Evolutionary conservation across 2,329 filamentous ascomycete species (phyloP), one percentile per base, ranked within the genome.

Genomic region (Orbilia brochopaga): DNA sequence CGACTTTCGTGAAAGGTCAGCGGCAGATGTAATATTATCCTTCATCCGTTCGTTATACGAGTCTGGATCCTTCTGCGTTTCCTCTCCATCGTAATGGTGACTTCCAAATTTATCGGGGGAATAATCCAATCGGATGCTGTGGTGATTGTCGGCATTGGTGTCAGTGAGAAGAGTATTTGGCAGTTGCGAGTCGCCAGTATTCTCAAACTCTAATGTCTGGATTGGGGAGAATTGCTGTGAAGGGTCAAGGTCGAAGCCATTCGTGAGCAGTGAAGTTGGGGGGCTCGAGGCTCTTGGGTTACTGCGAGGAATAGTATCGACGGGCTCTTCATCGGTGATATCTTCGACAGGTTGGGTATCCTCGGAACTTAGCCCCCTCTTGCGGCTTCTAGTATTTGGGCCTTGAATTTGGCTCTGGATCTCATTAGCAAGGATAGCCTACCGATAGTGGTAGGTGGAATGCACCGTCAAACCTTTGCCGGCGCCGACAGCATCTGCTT

Each of bases 41-140:
- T 57, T 56, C 61, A 64, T 64, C 44, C 61, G 40, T 1, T 64
- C 61, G 30, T 64, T 64, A 42, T 57, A 64, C 4, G 61, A 64
- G 48, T 64, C 61, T 3, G 61, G 53, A 19, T 64, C 61, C 15
- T 64, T 56, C 27, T 64, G 61, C 5, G 61, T 64, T 40, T 57
- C 61, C 23, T 64, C 61, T 23, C 48, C 53, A 53, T 52, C 52
- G 53, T 57, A 57, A 24, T 55, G 40, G 2, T 24, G 61, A 13
- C 48, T 32, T 6, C 24, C 55, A 19, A 64, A 19, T 35, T 64
- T 64, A 11, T 64, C 61, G 42, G 61, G 61, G 8, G 61, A 64
- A 35, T 64, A 64, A 19, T 64, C 61, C 23, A 64, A 52, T 15
- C 48, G 61, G 37, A 64, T 64, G 30, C 55, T 50, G 17, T 50